Evolutionary conservation across 306 rosid species (phyloP).

Genomic region (Cucurbita argyrosperma): DNA sequence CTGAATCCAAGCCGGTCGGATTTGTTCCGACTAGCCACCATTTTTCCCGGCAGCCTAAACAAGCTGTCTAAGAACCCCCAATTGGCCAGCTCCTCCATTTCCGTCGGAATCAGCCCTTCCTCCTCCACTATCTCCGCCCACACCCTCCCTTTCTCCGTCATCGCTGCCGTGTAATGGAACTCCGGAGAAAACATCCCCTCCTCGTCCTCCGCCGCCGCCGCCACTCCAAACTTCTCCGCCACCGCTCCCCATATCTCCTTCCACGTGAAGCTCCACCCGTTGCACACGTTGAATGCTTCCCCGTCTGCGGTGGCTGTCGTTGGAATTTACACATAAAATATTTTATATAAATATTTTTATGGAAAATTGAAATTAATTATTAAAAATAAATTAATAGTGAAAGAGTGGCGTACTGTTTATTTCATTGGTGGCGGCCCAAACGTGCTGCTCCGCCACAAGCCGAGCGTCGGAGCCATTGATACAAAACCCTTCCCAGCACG

Average conservation of each 20-base stretch:
- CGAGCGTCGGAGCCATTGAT: slow-evolving; percentile 83
- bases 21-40: slow-evolving; percentile 60
- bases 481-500: slow-evolving; percentile 64
- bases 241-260: slow-evolving; percentile 62
- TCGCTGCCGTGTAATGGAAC: slow-evolving; percentile 38
- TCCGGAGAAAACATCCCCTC: slow-evolving; percentile 22
- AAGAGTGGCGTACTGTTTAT: background rate
- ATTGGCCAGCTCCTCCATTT: slow-evolving; percentile 52
- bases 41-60: slow-evolving; percentile 54
- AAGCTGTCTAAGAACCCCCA: slow-evolving; percentile 71
- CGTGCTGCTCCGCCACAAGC: slow-evolving; percentile 77
- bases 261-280: slow-evolving; percentile 71
- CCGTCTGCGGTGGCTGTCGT: slow-evolving; percentile 13
- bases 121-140: slow-evolving; percentile 74
- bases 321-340: too few species aligned
- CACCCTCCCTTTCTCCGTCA: slow-evolving; percentile 43
- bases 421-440: slow-evolving; percentile 57
- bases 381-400: background rate
- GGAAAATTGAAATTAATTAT: too few species aligned
- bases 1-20: slow-evolving; percentile 57
- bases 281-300: slow-evolving; percentile 52
- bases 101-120: slow-evolving; percentile 47
- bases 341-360: too few species aligned
- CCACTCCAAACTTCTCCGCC: slow-evolving; percentile 41
- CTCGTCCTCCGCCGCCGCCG: slow-evolving; percentile 12